These are phyloP conservation scores for Didymella pomorum DNA, from an alignment of 2,329 filamentous ascomycete genomes.

Conservation along the genomic window DNA sequence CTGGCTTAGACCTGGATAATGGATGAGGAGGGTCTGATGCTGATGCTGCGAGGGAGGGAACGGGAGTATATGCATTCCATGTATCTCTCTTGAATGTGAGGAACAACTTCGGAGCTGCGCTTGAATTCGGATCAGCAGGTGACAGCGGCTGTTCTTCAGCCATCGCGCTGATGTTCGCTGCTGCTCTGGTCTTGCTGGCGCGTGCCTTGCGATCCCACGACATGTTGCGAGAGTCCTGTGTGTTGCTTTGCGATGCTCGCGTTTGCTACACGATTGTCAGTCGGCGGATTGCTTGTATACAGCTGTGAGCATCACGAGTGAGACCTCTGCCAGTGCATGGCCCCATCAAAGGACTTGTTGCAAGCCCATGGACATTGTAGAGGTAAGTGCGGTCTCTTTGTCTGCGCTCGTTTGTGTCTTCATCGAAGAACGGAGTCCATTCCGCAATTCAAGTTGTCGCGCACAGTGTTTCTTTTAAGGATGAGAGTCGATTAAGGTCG, in stretches of 20 bases:
- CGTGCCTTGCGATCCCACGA: conserved; percentile 1
- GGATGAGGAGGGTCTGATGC: background rate
- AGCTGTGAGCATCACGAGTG: background rate
- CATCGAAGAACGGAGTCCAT: background rate
- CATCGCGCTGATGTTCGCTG: conserved; percentile 1
- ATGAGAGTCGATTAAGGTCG: background rate
- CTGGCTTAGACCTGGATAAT: background rate
- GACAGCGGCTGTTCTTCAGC: background rate
- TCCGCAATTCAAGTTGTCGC: background rate
- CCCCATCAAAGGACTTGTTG: background rate
- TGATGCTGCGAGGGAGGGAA: too few species aligned
- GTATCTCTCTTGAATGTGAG: conserved; percentile 22
- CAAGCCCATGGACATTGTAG: background rate
- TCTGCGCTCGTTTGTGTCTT: background rate
- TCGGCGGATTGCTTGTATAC: conserved; percentile 10
- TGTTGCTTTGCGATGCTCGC: background rate
- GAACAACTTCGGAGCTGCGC: background rate
- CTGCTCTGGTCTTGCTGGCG: conserved; percentile 9
- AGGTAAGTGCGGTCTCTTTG: background rate
- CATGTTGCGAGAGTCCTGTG: conserved; percentile 5
- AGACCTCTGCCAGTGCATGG: background rate
- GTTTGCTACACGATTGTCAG: conserved; percentile 19
- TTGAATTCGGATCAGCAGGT: background rate
- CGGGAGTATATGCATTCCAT: conserved; percentile 21
- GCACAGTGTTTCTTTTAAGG: background rate